These are phyloP conservation scores for Albatrellus sp. DNA, from an alignment of 1,284 basidiomycete genomes.

Conservation along the genomic window DNA sequence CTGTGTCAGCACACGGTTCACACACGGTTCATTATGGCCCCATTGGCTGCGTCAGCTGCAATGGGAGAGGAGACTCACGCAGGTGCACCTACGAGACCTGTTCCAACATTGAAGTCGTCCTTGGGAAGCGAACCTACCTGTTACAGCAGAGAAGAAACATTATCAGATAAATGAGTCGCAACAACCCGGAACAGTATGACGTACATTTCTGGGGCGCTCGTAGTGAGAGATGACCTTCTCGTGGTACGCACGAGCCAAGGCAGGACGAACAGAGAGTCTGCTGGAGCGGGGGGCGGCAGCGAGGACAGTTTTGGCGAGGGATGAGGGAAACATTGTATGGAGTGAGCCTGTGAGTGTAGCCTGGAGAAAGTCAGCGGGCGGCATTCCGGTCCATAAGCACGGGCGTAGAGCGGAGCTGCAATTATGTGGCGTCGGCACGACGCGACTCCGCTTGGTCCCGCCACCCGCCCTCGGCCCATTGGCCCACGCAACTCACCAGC, in stretches of 20 bases:
- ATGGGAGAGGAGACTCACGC: slow-evolving; percentile 50
- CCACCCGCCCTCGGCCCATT: neutral
- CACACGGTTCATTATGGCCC: too few relatives aligned
- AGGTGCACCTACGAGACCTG: slow-evolving; percentile 96
- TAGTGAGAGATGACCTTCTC: slow-evolving; percentile 95
- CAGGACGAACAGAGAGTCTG: slow-evolving; percentile 29
- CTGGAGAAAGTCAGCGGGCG: neutral
- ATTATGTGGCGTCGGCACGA: too few relatives aligned
- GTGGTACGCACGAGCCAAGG: slow-evolving; percentile 64
- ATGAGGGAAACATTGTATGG: slow-evolving; percentile 56
- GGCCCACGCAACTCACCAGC: neutral
- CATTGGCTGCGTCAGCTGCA: too few relatives aligned
- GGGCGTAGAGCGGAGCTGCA: neutral
- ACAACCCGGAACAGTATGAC: slow-evolving; percentile 21
- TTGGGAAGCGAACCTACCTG: slow-evolving; percentile 95
- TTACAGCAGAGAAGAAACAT: slow-evolving; percentile 4
- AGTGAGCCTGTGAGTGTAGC: slow-evolving; percentile 15
- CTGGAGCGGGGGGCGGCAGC: slow-evolving; percentile 28
- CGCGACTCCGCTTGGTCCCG: neutral
- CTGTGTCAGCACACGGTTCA: slow-evolving; percentile 10
- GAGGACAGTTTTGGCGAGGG: slow-evolving; percentile 37
- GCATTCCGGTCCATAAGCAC: neutral
- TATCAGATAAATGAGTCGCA: slow-evolving; percentile 41
- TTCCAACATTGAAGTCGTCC: slow-evolving; percentile 84
- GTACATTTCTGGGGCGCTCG: slow-evolving; percentile 87